A percentile compares a stretch with the other conserved stretches of the same genome.
phyloP scores from a whole-genome alignment of 2,329 filamentous ascomycete genomes.

The Teratosphaeria nubilosa region DNA sequence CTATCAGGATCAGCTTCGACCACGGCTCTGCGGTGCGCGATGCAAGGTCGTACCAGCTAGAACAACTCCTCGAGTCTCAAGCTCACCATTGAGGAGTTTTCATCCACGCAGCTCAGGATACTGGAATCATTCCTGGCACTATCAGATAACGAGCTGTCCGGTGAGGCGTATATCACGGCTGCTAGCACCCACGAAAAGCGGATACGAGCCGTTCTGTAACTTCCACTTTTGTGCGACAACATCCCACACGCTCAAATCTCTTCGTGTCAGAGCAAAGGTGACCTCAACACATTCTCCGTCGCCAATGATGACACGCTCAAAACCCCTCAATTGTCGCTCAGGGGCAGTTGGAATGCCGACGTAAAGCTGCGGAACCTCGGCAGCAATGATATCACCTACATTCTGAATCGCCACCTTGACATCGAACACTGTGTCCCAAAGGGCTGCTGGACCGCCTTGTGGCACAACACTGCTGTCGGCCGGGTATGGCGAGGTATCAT shows the following conservation, averaged over 20 bases:
- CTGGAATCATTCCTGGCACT: too few relatives aligned
- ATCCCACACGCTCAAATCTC: slow-evolving; percentile 48
- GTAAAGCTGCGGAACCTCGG: slow-evolving; percentile 60
- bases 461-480: background rate
- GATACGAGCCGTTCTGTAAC: slow-evolving; percentile 57
- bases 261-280: slow-evolving; percentile 40
- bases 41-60: too few relatives aligned
- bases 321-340: slow-evolving; percentile 55
- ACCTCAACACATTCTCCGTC: slow-evolving; percentile 50
- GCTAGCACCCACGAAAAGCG: slow-evolving; percentile 49
- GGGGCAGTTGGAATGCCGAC: slow-evolving; percentile 54
- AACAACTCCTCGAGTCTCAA: too few relatives aligned
- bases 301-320: slow-evolving; percentile 53
- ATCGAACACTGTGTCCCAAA: slow-evolving; percentile 42
- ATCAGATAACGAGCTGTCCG: slow-evolving; percentile 8
- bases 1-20: too few relatives aligned
- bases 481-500: slow-evolving; percentile 27
- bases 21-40: too few relatives aligned
- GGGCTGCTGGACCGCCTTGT: background rate
- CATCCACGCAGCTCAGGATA: too few relatives aligned
- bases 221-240: slow-evolving; percentile 38
- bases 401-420: slow-evolving; percentile 55
- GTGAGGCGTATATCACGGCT: slow-evolving; percentile 48
- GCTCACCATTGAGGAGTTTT: too few relatives aligned
- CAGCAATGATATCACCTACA: slow-evolving; percentile 44